Evolutionary conservation across 1,139 yeast species (phyloP), one percentile per base, ranked within the genome.

Genomic region (Arxiozyma heterogenica): DNA sequence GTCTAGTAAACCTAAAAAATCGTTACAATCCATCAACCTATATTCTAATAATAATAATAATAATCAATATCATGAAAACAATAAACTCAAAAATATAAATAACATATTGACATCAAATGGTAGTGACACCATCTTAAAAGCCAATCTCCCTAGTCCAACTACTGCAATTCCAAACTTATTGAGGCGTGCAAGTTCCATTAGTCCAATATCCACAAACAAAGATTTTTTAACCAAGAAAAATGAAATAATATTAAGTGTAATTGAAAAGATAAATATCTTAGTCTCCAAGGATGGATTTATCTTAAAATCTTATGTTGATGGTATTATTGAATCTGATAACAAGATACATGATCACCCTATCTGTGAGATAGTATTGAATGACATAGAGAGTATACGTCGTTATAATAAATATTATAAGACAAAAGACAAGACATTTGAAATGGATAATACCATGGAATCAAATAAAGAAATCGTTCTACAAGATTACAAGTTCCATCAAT

Each of bases 401-500:
- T 17, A 25, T 27, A 15, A 25, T 25, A 34, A n/a, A n/a, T 15
- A 21, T n/a, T 18, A n/a, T 21, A 25, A 44, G 18, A 6, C 22
- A n/a, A 21, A 11, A n/a, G 47, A 27, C 15, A 18, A 27, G 12
- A 44, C 27, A 44, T 27, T 44, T 44, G 47, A 44, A 18, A 44
- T 44, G 39, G 39, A 44, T 25, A 42, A 27, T 17, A 43, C 44
- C 8, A 41, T 20, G 8, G 7, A 79, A 81, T 44, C 47, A 1
- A 72, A 77, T 47, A 8, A 27, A 7, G 8, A 27, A 8, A 88
- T 82, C 22, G 69, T 75, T 1, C 70, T 89, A 17, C 88, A 84
- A 61, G 95, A 89, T 67, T 83, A 89, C 62, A 89, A 86, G 61
- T 87, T 91, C 70, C 98, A 93, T 69, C 94, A 88, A 62, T 86